Evolutionary conservation across 2,329 filamentous ascomycete species (phyloP).

Genomic region (Colletotrichum phormii): DNA sequence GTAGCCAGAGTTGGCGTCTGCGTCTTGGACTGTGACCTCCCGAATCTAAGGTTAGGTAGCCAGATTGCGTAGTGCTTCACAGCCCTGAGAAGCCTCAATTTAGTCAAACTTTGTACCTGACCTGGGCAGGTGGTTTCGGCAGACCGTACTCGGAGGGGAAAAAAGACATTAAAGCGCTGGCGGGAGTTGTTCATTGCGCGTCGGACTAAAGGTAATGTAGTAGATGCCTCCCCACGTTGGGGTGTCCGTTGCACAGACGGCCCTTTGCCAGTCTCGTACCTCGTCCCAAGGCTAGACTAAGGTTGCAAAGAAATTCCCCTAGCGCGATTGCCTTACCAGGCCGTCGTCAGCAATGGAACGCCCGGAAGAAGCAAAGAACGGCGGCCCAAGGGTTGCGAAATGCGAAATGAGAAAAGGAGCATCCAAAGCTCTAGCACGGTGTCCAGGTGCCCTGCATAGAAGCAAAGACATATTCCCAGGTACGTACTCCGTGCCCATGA

Average conservation of each 20-base stretch:
- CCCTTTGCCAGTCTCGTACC: not conserved
- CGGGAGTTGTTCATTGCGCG: not conserved
- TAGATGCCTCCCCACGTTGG: not conserved
- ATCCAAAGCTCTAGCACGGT: not conserved
- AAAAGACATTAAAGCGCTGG: not conserved
- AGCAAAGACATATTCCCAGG: not conserved
- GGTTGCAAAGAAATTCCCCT: conserved; percentile 8
- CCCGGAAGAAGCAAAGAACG: conserved; percentile 20
- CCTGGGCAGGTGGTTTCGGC: not conserved
- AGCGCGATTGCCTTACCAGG: conserved; percentile 22
- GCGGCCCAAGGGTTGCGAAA: conserved; percentile 1
- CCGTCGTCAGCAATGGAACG: conserved; percentile 3
- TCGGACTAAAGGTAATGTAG: not conserved
- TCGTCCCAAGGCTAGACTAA: not conserved
- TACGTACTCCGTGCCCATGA: conserved; percentile 3
- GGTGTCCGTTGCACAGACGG: not conserved
- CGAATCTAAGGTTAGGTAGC: not conserved
- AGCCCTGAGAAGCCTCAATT: not conserved
- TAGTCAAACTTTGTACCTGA: not conserved
- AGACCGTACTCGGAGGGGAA: not conserved
- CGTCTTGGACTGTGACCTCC: not conserved
- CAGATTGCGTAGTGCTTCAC: not conserved
- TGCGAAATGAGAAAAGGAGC: not conserved
- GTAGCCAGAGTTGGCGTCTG: not conserved
- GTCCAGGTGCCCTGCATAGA: not conserved